A percentile compares a stretch with the other conserved stretches of the same genome.
Conservation (phyloP, 2,329 filamentous ascomycete genomes). For the Elsinoe necatrix region DNA sequence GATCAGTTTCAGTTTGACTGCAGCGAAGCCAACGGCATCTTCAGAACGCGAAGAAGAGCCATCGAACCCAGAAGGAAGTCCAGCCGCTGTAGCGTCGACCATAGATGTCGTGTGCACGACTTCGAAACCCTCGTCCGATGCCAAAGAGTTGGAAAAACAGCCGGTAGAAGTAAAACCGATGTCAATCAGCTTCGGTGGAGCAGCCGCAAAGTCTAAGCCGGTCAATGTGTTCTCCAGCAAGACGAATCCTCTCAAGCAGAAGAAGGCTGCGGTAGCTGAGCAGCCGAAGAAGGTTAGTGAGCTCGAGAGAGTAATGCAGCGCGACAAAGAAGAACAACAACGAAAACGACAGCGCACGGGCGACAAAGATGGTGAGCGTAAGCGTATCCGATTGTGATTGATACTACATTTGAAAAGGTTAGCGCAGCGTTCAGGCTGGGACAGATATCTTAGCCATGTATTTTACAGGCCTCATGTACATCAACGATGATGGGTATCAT, state of each 20-base stretch:
- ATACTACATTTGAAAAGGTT: neutral
- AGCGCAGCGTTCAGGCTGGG: slow-evolving; percentile 17
- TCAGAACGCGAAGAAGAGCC: slow-evolving; percentile 4
- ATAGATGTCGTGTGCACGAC: neutral
- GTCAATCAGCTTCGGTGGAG: slow-evolving; percentile 55
- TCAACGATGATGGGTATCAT: slow-evolving; percentile 1
- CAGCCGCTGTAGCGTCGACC: slow-evolving; percentile 17
- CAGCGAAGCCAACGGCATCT: slow-evolving; percentile 15
- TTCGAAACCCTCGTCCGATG: slow-evolving; percentile 20
- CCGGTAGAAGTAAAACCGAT: slow-evolving; percentile 35
- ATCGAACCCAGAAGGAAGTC: slow-evolving; percentile 22
- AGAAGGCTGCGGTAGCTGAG: slow-evolving; percentile 50
- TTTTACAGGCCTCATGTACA: neutral
- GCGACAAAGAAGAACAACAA: slow-evolving; percentile 43
- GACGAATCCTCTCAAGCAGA: slow-evolving; percentile 63
- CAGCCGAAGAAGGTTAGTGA: slow-evolving; percentile 79
- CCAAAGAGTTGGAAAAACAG: slow-evolving; percentile 16
- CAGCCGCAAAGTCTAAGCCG: slow-evolving; percentile 50
- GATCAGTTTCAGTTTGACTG: slow-evolving; percentile 30
- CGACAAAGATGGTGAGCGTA: slow-evolving; percentile 22
- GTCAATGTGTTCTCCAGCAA: slow-evolving; percentile 62
- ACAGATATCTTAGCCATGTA: too few species aligned
- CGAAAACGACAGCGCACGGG: slow-evolving; percentile 31
- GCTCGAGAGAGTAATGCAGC: slow-evolving; percentile 70
- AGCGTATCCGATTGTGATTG: slow-evolving; percentile 23